Percentiles rank a stretch among this genome's conserved stretches.
These are phyloP conservation scores for Chlamydomonas sphaeroides DNA, from an alignment of 139 green algal genomes.

Conservation along the genomic window DNA sequence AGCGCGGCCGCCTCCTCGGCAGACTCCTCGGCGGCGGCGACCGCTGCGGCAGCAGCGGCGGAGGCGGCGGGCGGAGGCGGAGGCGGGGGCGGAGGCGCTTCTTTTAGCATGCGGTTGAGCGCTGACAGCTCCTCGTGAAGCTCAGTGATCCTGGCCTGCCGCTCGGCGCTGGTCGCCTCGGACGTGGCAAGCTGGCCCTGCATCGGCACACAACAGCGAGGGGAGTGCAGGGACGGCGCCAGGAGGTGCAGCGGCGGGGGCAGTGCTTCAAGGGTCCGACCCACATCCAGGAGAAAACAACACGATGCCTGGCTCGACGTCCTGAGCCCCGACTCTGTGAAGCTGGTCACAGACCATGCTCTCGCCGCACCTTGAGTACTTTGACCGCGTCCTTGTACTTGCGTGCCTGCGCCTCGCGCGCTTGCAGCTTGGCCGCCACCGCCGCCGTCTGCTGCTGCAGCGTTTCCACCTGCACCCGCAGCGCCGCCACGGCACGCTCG, in stretches of 20 bases:
- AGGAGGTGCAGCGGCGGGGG: no score
- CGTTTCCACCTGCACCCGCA: constrained; percentile 38
- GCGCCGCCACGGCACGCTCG: neutral
- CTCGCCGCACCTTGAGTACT: constrained; percentile 52
- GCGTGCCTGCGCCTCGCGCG: constrained; percentile 54
- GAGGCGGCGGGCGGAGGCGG: neutral
- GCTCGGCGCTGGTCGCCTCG: constrained; percentile 32
- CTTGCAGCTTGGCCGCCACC: constrained; percentile 43
- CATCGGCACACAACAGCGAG: no score
- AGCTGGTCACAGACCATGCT: no score
- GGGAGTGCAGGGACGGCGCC: no score
- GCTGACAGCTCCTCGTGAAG: constrained; percentile 53
- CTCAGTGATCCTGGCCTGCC: constrained; percentile 47
- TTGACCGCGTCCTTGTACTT: constrained; percentile 71
- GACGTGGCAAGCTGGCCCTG: constrained; percentile 47
- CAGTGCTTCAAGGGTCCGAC: no score
- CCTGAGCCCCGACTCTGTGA: neutral
- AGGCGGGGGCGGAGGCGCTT: constrained; percentile 3
- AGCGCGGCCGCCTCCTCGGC: constrained; percentile 37
- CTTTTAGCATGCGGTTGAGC: constrained; percentile 46
- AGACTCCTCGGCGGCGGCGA: neutral
- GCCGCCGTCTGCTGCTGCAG: constrained; percentile 54
- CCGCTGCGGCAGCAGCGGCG: neutral
- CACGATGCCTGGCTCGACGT: no score
- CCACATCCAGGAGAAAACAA: no score